Percentiles rank a stretch among this genome's conserved stretches.
Conservation (phyloP, 352 stramenopile species). For the Phytophthora pisi region DNA sequence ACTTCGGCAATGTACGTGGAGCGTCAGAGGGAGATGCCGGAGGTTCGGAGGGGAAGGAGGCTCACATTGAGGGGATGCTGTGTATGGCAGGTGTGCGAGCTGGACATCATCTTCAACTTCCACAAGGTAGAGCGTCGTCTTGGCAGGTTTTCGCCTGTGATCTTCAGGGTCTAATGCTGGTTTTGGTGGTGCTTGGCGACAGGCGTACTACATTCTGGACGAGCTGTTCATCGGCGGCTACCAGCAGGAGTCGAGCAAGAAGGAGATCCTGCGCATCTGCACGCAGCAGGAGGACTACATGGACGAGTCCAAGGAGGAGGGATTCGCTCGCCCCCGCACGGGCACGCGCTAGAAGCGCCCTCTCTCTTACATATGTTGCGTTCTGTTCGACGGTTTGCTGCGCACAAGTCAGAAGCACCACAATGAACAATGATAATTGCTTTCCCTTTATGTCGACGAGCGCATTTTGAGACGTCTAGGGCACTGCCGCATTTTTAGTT, state of each 20-base stretch:
- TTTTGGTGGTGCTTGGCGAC: background rate
- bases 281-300: constrained; percentile 92
- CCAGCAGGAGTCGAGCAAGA: constrained; percentile 96
- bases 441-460: background rate
- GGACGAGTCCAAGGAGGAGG: constrained; percentile 89
- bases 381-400: background rate
- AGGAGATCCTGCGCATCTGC: constrained; percentile 90
- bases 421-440: constrained; percentile 22
- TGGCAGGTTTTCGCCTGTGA: too few relatives aligned
- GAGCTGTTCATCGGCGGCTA: constrained; percentile 99
- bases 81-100: background rate
- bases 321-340: constrained; percentile 68
- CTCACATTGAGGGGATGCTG: too few relatives aligned
- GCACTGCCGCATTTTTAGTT: constrained; percentile 13
- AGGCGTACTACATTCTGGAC: constrained; percentile 99
- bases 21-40: background rate
- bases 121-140: constrained; percentile 88
- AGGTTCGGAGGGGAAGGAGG: too few relatives aligned
- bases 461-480: background rate
- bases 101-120: constrained; percentile 97
- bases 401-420: constrained; percentile 9
- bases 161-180: background rate
- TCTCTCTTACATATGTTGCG: constrained; percentile 1
- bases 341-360: constrained; percentile 53
- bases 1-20: constrained; percentile 93